Evolutionary conservation across 345 rosid species (phyloP).

Genomic region (Eutrema heterophyllum): DNA sequence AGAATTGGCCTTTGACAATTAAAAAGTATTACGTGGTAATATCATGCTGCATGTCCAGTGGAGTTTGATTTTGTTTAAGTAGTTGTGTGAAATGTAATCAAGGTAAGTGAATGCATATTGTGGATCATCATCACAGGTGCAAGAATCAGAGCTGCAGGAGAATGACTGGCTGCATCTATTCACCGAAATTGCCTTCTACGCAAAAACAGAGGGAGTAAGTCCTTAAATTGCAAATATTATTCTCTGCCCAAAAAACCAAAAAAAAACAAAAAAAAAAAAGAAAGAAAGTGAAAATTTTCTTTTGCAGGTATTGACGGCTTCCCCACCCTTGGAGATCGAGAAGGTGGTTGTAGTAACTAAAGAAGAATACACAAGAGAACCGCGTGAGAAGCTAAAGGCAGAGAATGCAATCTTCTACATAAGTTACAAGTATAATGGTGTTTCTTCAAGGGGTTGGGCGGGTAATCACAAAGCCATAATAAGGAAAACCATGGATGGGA

Average conservation of each 20-base stretch:
- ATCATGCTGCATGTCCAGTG: background rate
- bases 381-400: slow-evolving; percentile 1
- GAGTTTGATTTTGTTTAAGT: background rate
- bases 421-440: slow-evolving; percentile 4
- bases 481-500: slow-evolving; percentile 18
- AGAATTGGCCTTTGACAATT: background rate
- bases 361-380: background rate
- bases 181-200: background rate
- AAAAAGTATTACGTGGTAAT: slow-evolving; percentile 2
- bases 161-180: slow-evolving; percentile 9
- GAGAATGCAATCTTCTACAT: background rate
- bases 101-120: no score
- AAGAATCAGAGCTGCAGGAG: slow-evolving; percentile 5
- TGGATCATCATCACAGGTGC: slow-evolving; percentile 4
- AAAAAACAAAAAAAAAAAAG: background rate
- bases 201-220: background rate
- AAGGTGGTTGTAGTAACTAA: slow-evolving; percentile 7
- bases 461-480: background rate
- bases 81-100: no score
- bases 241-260: no score
- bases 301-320: background rate
- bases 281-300: background rate
- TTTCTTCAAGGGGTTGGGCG: background rate
- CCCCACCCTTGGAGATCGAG: slow-evolving; percentile 1
- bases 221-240: slow-evolving; percentile 1